phyloP scores from a whole-genome alignment of 768 basidiomycete genomes.

The Boletus coccyginus region DNA sequence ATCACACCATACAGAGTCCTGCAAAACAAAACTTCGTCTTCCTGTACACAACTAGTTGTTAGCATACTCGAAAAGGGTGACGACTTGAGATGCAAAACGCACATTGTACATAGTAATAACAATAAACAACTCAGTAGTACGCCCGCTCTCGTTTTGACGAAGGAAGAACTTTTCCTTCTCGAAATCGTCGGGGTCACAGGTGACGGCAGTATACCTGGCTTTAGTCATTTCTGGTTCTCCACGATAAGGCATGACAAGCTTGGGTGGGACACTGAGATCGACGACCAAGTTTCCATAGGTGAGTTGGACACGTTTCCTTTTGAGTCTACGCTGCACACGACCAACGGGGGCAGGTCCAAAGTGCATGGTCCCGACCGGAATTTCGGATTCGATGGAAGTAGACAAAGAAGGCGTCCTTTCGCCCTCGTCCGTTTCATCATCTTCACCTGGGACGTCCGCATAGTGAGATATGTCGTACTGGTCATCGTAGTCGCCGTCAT shows the following conservation, averaged over 20 bases:
- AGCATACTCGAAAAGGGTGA: constrained; percentile 8
- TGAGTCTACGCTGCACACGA: constrained; percentile 70
- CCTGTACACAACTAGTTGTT: constrained; percentile 40
- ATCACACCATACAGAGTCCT: constrained; percentile 95
- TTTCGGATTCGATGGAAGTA: constrained; percentile 42
- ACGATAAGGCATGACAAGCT: constrained; percentile 70
- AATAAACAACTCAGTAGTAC: constrained; percentile 88
- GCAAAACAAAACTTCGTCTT: constrained; percentile 88
- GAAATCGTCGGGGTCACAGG: constrained; percentile 93
- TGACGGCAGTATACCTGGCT: constrained; percentile 84
- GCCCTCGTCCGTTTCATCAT: constrained; percentile 17
- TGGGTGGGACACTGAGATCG: constrained; percentile 80
- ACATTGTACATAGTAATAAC: constrained; percentile 98
- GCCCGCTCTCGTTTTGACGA: constrained; percentile 74
- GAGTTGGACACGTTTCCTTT: constrained; percentile 78
- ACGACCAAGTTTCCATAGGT: constrained; percentile 89
- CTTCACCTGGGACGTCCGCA: constrained; percentile 22
- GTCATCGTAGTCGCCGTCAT: constrained; percentile 12
- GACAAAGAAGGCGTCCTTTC: constrained; percentile 27
- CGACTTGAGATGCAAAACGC: constrained; percentile 28
- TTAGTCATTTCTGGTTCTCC: constrained; percentile 72
- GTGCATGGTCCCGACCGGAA: constrained; percentile 66
- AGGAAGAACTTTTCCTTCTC: constrained; percentile 80
- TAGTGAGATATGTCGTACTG: constrained; percentile 34
- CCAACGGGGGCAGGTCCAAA: constrained; percentile 87